Conservation (phyloP, 768 basidiomycete species). For the Podaxis sp. region DNA sequence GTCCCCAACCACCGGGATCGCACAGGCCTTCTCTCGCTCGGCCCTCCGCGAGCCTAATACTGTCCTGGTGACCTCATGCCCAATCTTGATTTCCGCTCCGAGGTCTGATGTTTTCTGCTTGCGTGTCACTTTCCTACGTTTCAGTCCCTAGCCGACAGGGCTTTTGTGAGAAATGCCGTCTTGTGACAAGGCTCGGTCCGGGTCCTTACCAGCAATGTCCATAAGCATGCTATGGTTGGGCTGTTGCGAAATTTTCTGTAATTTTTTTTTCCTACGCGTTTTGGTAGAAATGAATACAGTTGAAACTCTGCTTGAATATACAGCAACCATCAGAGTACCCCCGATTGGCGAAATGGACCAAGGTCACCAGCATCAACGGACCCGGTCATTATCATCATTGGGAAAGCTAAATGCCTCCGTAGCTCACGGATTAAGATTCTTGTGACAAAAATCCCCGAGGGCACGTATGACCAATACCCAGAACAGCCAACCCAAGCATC, state of each 20-base stretch:
- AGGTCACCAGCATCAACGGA: not conserved
- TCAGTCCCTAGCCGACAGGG: not conserved
- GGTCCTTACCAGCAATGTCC: not conserved
- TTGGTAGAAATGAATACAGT: not conserved
- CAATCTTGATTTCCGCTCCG: slow-evolving; percentile 2
- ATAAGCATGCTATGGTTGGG: not conserved
- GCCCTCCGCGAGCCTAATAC: not conserved
- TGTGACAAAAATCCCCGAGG: not conserved
- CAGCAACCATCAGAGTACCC: not conserved
- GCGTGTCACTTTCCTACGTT: not conserved
- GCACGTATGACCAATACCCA: not conserved
- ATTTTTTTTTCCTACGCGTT: not conserved
- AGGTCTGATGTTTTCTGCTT: not conserved
- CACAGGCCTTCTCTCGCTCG: slow-evolving; percentile 2
- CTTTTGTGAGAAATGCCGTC: not conserved
- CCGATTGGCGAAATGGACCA: not conserved
- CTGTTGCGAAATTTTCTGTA: not conserved
- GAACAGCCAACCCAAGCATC: not conserved
- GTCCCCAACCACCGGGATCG: not conserved
- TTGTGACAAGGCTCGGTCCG: not conserved
- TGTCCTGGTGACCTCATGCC: not conserved
- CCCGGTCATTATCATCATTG: not conserved
- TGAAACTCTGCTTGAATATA: not conserved
- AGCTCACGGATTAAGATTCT: not conserved
- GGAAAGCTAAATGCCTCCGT: not conserved